Evolutionary conservation across 202 grass and related monocot genomes (phyloP).

Genomic region (Bolboschoenoplectus hybrid): DNA sequence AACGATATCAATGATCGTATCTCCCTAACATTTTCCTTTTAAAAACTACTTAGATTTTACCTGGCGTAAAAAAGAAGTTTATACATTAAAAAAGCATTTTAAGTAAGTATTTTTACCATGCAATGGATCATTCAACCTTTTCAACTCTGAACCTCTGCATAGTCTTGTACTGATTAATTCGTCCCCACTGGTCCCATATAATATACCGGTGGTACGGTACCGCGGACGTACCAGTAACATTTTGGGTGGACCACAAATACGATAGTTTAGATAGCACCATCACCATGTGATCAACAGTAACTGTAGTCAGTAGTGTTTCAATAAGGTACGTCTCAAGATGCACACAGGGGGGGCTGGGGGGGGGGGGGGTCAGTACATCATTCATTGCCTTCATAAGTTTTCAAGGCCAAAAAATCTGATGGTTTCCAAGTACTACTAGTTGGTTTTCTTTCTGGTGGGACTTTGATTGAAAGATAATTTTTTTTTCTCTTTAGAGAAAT

Average conservation of each 20-base stretch:
- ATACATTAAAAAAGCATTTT: too few species aligned
- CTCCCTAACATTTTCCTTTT: too few species aligned
- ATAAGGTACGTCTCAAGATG: background rate
- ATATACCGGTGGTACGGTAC: background rate
- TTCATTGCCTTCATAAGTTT: too few species aligned
- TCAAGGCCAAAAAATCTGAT: too few species aligned
- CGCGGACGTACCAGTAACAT: background rate
- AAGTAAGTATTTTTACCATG: background rate
- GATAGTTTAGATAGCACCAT: background rate
- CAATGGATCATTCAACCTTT: background rate
- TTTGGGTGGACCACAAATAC: background rate
- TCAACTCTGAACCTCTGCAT: background rate
- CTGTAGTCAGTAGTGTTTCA: background rate
- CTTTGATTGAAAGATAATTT: too few species aligned
- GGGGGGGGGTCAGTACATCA: too few species aligned
- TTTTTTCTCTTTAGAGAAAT: too few species aligned
- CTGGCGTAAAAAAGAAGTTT: too few species aligned
- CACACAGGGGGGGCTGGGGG: background rate
- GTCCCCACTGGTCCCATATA: background rate
- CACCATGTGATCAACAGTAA: background rate
- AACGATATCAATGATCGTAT: too few species aligned
- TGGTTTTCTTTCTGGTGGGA: too few species aligned
- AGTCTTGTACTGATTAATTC: background rate
- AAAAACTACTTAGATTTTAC: too few species aligned
- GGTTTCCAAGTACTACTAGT: too few species aligned